Percentiles rank a stretch among this genome's conserved stretches.
Conservation (phyloP, 2,329 filamentous ascomycete genomes). For the Verticillium klebahnii region DNA sequence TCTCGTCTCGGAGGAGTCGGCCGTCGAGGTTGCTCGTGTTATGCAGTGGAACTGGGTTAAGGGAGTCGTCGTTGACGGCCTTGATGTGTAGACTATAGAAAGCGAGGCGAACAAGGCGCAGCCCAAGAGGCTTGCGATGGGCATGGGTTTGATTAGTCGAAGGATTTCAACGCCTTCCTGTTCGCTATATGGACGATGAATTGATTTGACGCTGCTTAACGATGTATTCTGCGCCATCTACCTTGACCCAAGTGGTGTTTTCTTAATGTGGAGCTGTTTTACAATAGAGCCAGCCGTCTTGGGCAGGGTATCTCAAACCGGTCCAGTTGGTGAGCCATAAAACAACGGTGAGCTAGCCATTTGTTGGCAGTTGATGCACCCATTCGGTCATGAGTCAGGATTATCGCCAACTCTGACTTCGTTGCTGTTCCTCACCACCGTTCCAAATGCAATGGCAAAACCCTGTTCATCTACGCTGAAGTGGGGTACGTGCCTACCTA, state of each 20-base stretch:
- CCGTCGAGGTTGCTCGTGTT: conserved; percentile 67
- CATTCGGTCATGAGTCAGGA: no score
- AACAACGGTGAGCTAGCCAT: no score
- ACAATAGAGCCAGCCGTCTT: no score
- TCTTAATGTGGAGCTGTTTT: no score
- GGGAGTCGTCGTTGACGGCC: conserved; percentile 77
- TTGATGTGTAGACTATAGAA: conserved; percentile 63
- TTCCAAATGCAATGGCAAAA: no score
- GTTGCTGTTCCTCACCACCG: no score
- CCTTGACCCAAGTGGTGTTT: not conserved
- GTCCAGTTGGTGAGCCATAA: no score
- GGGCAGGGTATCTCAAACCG: no score
- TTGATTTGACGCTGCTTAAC: not conserved
- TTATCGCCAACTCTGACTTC: no score
- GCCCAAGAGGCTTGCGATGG: not conserved
- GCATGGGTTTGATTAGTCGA: not conserved
- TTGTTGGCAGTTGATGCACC: no score
- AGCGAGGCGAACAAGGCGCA: not conserved
- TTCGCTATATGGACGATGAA: not conserved
- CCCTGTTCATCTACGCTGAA: no score
- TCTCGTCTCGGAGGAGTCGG: conserved; percentile 71
- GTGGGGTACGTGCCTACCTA: not conserved
- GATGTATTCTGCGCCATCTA: not conserved
- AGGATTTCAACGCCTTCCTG: not conserved
- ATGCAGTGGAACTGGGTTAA: conserved; percentile 85